Conservation (phyloP, 2,329 filamentous ascomycete genomes). For the Periconia sp. region DNA sequence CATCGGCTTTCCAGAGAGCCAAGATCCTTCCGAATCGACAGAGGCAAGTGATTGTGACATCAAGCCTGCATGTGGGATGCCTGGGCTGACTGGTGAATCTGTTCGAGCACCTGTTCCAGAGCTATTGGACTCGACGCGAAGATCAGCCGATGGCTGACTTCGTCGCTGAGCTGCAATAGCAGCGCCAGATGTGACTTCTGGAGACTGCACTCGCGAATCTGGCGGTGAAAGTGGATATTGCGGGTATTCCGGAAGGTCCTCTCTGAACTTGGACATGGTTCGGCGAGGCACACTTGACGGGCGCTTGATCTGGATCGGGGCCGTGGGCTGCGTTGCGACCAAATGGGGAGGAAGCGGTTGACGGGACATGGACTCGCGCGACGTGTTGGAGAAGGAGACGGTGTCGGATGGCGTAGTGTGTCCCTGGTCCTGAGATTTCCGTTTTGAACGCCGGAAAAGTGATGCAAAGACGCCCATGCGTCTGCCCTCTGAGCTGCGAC, state of each 20-base stretch:
- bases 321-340: slow-evolving; percentile 45
- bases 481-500: slow-evolving; percentile 44
- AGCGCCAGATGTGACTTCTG: slow-evolving; percentile 63
- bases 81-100: slow-evolving; percentile 50
- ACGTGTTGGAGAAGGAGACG: slow-evolving; percentile 81
- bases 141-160: slow-evolving; percentile 45
- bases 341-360: slow-evolving; percentile 59
- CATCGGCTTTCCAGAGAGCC: slow-evolving; percentile 80
- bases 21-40: slow-evolving; percentile 93
- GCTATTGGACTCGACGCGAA: slow-evolving; percentile 32
- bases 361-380: slow-evolving; percentile 80
- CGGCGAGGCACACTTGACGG: slow-evolving; percentile 70
- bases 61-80: slow-evolving; percentile 33
- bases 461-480: slow-evolving; percentile 50
- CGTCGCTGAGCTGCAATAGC: slow-evolving; percentile 49
- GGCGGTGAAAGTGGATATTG: slow-evolving; percentile 84
- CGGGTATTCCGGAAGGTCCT: slow-evolving; percentile 87
- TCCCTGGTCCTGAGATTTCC: slow-evolving; percentile 54
- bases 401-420: slow-evolving; percentile 70
- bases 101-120: slow-evolving; percentile 38
- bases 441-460: slow-evolving; percentile 72
- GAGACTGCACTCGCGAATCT: slow-evolving; percentile 79
- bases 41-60: slow-evolving; percentile 88
- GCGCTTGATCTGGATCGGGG: slow-evolving; percentile 50
- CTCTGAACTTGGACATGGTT: slow-evolving; percentile 88